Percentiles rank a stretch among this genome's conserved stretches.
Evolutionary conservation across 441 rosid species (phyloP).

Genomic region (Arabidopsis lyrata): DNA sequence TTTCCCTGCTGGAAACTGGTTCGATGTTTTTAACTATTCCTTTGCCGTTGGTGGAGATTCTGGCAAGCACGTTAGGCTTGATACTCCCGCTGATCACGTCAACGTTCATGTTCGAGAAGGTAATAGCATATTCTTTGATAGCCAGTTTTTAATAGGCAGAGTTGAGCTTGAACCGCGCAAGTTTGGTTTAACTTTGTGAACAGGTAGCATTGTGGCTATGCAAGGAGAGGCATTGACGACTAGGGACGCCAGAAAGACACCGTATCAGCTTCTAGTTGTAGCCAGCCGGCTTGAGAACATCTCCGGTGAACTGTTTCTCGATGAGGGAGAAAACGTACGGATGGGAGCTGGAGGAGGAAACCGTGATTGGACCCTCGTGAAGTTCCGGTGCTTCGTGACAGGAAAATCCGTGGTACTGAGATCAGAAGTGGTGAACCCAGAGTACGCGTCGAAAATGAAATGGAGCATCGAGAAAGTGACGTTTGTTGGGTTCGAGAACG

Average conservation of each 20-base stretch:
- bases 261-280: conserved; percentile 65
- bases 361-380: conserved; percentile 59
- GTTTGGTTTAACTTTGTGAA: conserved; percentile 15
- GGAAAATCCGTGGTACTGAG: conserved; percentile 43
- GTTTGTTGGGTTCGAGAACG: conserved; percentile 57
- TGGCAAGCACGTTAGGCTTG: conserved; percentile 52
- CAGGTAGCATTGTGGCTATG: conserved; percentile 65
- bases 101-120: conserved; percentile 73
- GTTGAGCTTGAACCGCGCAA: background rate
- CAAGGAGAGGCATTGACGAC: conserved; percentile 84
- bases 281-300: conserved; percentile 49
- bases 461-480: conserved; percentile 65
- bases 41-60: conserved; percentile 51
- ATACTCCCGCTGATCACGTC: conserved; percentile 59
- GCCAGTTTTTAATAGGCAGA: background rate
- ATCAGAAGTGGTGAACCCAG: conserved; percentile 62
- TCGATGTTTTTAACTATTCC: conserved; percentile 63
- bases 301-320: conserved; percentile 68
- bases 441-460: conserved; percentile 55
- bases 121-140: conserved; percentile 13
- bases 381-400: conserved; percentile 43
- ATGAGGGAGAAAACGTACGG: conserved; percentile 61
- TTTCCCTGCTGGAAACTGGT: conserved; percentile 69
- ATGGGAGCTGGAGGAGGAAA: conserved; percentile 63
- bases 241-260: conserved; percentile 56